Evolutionary conservation across 805 yeast species (phyloP), one percentile per base, ranked within the genome.

Genomic region (Candida chilensis): DNA sequence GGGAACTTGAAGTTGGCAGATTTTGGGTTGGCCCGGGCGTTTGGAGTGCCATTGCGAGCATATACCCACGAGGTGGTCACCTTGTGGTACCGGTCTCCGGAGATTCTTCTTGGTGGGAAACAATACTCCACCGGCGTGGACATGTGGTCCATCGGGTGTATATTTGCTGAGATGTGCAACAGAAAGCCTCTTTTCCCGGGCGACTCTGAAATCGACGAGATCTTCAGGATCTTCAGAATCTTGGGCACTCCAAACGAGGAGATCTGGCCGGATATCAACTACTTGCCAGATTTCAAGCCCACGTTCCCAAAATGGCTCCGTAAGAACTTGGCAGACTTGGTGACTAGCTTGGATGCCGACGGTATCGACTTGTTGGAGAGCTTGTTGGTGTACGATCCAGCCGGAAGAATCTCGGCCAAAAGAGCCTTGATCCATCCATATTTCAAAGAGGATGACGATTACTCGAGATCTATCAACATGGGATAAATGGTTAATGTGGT

Each of bases 21-120:
- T 60, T 92, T 92, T 51, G 98, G 98, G 20, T 67, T 92, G 31
- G 98, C 98, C 0, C 66, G 98, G 37, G 97, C 96, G 0, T 92
- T 87, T 54, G 98, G 98, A 31, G 96, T 92, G 10, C 98, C 98
- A 1, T 72, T 92, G 37, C 74, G 96, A 47, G 94, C 96, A 2
- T 92, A 90, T 50, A 90, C 98, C 9, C 96, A 92, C 57, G 98
- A 92, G 54, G 97, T 92, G 28, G 98, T 92, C 29, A 92, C 98
- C 0, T 63, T 92, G 42, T 92, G 98, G 98, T 92, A 92, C 54
- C 69, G 98, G 41, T 86, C 96, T 1, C 98, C 98, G 3, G 98
- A 92, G 57, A 85, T 92, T 33, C 63, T 92, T 37, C 71, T 92
- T 40, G 98, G 98, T 10, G 96, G 96, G 3, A 84, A 94, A 42